These are phyloP conservation scores for Septoria petroselini DNA, from an alignment of 2,329 filamentous ascomycete genomes.

Conservation along the genomic window DNA sequence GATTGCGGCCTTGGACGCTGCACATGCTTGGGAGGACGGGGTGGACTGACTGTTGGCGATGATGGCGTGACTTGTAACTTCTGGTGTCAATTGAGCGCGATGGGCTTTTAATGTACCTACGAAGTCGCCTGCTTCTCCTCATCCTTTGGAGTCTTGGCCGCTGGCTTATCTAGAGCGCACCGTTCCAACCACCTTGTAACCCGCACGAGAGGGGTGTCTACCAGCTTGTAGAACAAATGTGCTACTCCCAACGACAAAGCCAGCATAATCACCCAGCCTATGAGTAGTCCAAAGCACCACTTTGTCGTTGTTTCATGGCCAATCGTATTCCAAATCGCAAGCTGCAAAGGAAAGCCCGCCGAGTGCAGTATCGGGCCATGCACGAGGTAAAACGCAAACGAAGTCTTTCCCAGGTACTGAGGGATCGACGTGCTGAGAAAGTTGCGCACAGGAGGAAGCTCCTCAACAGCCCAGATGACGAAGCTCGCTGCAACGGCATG, in stretches of 20 bases:
- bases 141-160: too few species aligned
- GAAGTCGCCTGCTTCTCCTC: too few species aligned
- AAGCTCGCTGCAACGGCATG: constrained; percentile 11
- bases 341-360: constrained; percentile 18
- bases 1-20: too few species aligned
- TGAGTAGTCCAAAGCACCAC: constrained; percentile 8
- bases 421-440: constrained; percentile 11
- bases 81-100: too few species aligned
- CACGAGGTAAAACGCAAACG: constrained; percentile 20
- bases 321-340: constrained; percentile 8
- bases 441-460: background rate
- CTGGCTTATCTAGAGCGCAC: too few species aligned
- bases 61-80: too few species aligned
- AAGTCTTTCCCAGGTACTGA: constrained; percentile 22
- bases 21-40: too few species aligned
- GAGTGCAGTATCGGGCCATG: constrained; percentile 22
- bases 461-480: constrained; percentile 14
- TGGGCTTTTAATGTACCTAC: too few species aligned
- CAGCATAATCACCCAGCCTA: constrained; percentile 19
- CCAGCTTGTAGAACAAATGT: constrained; percentile 16
- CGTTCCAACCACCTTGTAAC: constrained; percentile 14
- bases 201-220: constrained; percentile 18
- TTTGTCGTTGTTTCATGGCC: constrained; percentile 4
- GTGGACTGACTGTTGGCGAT: too few species aligned
- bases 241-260: constrained; percentile 4